Percentiles rank a stretch among this genome's conserved stretches.
phyloP scores from a whole-genome alignment of 768 basidiomycete species.

The Tricholoma hemisulphureum region DNA sequence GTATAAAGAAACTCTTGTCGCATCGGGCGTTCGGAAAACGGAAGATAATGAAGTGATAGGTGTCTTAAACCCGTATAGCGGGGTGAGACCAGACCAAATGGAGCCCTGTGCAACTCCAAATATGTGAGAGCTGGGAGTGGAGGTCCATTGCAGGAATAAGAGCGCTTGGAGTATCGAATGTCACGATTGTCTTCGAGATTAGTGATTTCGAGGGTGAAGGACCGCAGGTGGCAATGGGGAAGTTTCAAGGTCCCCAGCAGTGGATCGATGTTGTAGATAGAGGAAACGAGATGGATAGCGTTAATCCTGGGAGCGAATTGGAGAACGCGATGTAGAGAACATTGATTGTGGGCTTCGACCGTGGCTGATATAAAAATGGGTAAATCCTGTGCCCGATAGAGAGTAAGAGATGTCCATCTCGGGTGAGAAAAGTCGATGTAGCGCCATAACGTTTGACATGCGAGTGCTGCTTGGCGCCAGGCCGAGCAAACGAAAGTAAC shows the following conservation, averaged over 20 bases:
- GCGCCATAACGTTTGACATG: conserved; percentile 34
- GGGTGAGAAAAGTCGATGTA: conserved; percentile 40
- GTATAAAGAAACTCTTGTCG: conserved; percentile 32
- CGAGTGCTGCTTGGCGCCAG: conserved; percentile 35
- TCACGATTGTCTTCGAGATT: conserved; percentile 17
- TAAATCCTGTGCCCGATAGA: conserved; percentile 30
- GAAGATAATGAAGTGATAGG: conserved; percentile 37
- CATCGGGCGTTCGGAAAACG: conserved; percentile 35
- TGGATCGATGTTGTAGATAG: conserved; percentile 33
- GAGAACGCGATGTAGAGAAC: conserved; percentile 31
- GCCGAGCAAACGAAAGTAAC: conserved; percentile 36
- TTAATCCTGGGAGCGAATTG: conserved; percentile 36
- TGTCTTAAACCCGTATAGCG: conserved; percentile 36
- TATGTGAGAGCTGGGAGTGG: conserved; percentile 30
- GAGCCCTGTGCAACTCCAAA: conserved; percentile 35
- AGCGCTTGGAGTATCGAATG: conserved; percentile 25
- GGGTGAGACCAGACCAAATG: conserved; percentile 36
- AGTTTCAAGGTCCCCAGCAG: conserved; percentile 34
- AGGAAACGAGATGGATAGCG: conserved; percentile 33
- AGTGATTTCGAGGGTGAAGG: conserved; percentile 31
- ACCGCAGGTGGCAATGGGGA: conserved; percentile 35
- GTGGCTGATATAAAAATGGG: conserved; percentile 32
- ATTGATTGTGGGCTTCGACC: conserved; percentile 30
- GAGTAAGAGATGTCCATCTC: conserved; percentile 30
- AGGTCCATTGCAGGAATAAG: conserved; percentile 28